phyloP scores from a whole-genome alignment of 2,329 filamentous ascomycete species.

The Pseudomassariella vexata region DNA sequence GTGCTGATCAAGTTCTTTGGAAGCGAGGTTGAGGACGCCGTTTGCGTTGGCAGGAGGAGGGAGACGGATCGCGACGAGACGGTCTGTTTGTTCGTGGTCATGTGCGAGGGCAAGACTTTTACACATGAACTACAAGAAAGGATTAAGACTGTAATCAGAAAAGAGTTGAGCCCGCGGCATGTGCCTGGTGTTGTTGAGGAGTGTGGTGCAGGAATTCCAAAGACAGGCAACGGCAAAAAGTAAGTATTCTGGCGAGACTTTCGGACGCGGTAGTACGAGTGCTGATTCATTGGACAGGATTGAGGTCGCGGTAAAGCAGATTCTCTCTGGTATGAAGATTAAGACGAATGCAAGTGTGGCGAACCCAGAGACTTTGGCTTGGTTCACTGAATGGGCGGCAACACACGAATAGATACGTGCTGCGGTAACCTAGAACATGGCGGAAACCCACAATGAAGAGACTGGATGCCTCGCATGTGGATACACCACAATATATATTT shows the following conservation, averaged over 20 bases:
- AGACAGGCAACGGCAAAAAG: constrained; percentile 96
- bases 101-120: constrained; percentile 54
- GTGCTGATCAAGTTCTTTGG: constrained; percentile 81
- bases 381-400: constrained; percentile 75
- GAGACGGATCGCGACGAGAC: constrained; percentile 73
- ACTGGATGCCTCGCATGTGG: too few species aligned
- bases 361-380: constrained; percentile 81
- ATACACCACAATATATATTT: too few species aligned
- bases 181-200: constrained; percentile 79
- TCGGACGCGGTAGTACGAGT: constrained; percentile 1
- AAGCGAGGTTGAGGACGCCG: constrained; percentile 71
- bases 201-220: constrained; percentile 75
- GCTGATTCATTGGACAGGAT: constrained; percentile 50
- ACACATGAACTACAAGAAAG: constrained; percentile 51
- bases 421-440: too few species aligned
- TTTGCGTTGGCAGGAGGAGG: constrained; percentile 77
- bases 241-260: constrained; percentile 36
- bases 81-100: constrained; percentile 83
- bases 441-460: too few species aligned
- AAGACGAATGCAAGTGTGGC: constrained; percentile 92
- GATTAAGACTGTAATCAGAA: constrained; percentile 65
- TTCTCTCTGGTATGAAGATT: constrained; percentile 78
- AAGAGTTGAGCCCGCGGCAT: constrained; percentile 81
- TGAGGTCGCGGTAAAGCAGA: constrained; percentile 94
- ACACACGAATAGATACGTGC: constrained; percentile 34